These are phyloP conservation scores for Nigrograna mackinnonii DNA, from an alignment of 2,329 filamentous ascomycete genomes.

Conservation along the genomic window DNA sequence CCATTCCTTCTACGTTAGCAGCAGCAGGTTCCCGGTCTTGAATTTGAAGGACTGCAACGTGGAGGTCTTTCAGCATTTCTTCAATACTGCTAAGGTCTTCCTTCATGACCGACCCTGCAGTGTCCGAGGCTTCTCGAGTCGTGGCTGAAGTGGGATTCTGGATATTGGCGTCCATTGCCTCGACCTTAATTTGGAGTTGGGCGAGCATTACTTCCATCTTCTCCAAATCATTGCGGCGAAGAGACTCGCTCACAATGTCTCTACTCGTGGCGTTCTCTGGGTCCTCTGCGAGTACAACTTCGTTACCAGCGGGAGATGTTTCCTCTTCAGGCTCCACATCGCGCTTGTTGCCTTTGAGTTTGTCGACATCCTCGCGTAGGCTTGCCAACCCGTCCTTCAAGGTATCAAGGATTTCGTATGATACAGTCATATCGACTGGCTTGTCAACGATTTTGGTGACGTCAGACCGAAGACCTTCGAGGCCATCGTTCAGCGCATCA, in stretches of 20 bases:
- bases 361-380: constrained; percentile 77
- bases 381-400: constrained; percentile 79
- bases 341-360: constrained; percentile 63
- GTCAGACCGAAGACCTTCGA: constrained; percentile 76
- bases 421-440: constrained; percentile 79
- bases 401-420: constrained; percentile 87
- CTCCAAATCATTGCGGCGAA: constrained; percentile 76
- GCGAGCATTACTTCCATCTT: constrained; percentile 83
- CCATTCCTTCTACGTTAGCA: constrained; percentile 53
- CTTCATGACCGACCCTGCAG: constrained; percentile 49
- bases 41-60: constrained; percentile 54
- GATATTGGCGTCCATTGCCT: constrained; percentile 67
- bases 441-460: constrained; percentile 76
- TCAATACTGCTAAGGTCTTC: constrained; percentile 55
- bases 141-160: constrained; percentile 42
- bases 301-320: constrained; percentile 52
- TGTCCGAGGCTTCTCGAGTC: constrained; percentile 20
- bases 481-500: constrained; percentile 67
- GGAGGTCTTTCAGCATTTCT: constrained; percentile 57
- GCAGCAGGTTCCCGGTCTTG: constrained; percentile 29
- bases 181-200: constrained; percentile 82
- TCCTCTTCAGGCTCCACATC: constrained; percentile 55
- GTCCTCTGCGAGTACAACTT: constrained; percentile 61
- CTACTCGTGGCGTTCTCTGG: constrained; percentile 48
- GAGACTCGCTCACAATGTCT: constrained; percentile 46